Base-by-base conservation (phyloP, 1,139 yeast species). In the Blastobotrys ciferrii region DNA sequence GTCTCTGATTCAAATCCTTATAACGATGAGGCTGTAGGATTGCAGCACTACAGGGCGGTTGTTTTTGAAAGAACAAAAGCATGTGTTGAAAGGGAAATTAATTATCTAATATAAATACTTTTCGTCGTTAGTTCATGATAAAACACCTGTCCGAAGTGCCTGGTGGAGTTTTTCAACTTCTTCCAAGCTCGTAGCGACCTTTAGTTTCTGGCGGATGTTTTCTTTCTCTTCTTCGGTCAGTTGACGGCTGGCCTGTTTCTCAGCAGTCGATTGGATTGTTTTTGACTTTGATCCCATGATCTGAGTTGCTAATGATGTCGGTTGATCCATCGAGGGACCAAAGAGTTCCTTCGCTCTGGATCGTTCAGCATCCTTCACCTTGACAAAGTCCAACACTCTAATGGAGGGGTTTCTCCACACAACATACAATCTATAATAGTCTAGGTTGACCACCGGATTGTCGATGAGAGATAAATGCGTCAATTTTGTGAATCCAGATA, bases 91-190 rank as follows among this genome's bases (percentile, higher is more conserved):
- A n/a, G n/a, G n/a, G n/a, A n/a, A n/a, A n/a, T n/a, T n/a, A n/a
- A 23, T 5, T 23, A 23, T 23, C 28, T 23, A 23, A 23, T 23
- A 23, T 23, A 23, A 23, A 23, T 31, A 42, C 19, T 4, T 39
- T 20, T 15, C 18, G 28, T 23, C 28, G 28, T 23, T 23, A 23
- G 28, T 23, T 23, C 28, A 39, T 50, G 50, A 65, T 32, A 64
- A 51, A 49, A 63, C 65, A 1, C 77, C 78, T 40, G 64, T 68
- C 46, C 70, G 66, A 47, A 79, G 64, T 1, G 76, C 71, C 31
- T 70, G 69, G 63, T 87, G 95, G 25, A 89, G 77, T 46, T 80
- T 69, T 54, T 84, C 87, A 12, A 89, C 84, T 56, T 89, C 96
- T 12, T 77, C 85, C 52, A 89, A 64, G 47, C 83, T 81, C 3